A percentile compares a stretch with the other conserved stretches of the same genome.
Evolutionary conservation across 257 asterid genomes (phyloP).

Genomic region (Handroanthus guayacan): DNA sequence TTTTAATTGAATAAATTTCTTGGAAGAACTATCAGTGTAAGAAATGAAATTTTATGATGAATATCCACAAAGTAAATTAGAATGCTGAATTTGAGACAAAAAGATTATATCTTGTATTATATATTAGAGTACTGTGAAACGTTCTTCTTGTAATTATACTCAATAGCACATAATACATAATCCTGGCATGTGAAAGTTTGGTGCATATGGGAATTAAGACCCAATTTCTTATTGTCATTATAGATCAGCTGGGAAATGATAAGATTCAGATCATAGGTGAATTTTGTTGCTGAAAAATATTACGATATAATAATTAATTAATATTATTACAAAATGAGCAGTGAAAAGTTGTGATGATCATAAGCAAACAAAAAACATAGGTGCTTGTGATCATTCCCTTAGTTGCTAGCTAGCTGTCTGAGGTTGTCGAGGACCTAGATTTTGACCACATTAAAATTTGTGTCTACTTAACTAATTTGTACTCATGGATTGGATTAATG

Average conservation of each 20-base stretch:
- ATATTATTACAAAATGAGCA: too few relatives aligned
- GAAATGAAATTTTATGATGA: too few relatives aligned
- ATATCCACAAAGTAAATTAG: background rate
- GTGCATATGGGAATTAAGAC: constrained; percentile 11
- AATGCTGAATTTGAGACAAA: background rate
- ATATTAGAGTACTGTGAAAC: constrained; percentile 15
- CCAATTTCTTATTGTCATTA: constrained; percentile 7
- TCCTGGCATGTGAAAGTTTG: constrained; percentile 37
- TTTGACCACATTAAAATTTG: constrained; percentile 34
- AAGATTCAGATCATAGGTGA: background rate
- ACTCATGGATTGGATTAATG: background rate
- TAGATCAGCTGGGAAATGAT: background rate
- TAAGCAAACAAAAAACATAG: constrained; percentile 30
- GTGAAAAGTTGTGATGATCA: background rate
- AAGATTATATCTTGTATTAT: background rate
- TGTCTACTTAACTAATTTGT: background rate
- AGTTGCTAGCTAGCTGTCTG: constrained; percentile 13
- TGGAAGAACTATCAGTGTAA: too few relatives aligned
- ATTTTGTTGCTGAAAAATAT: background rate
- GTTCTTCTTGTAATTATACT: constrained; percentile 23
- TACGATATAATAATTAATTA: too few relatives aligned
- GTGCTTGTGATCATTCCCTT: constrained; percentile 18
- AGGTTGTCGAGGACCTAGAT: constrained; percentile 24
- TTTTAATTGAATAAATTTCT: too few relatives aligned
- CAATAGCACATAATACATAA: background rate